Evolutionary conservation across 2,329 filamentous ascomycete genomes (phyloP).

Genomic region (Pyrenochaeta sp.): DNA sequence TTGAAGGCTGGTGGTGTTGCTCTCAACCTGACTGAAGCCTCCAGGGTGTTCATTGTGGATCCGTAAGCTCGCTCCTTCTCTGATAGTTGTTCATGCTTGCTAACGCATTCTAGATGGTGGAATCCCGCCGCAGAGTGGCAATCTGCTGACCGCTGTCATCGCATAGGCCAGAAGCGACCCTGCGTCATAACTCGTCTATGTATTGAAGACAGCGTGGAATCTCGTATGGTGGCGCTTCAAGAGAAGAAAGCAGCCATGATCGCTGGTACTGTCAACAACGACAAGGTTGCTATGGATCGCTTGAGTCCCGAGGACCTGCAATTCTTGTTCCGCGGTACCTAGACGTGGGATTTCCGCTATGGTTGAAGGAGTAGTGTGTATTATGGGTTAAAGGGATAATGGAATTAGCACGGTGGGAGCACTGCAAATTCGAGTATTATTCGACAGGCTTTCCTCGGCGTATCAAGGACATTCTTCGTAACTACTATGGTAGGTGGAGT

Average conservation of each 20-base stretch:
- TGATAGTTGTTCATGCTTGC: conserved; percentile 11
- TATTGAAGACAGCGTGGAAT: conserved; percentile 97
- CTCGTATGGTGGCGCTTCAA: conserved; percentile 91
- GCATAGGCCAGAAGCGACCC: conserved; percentile 92
- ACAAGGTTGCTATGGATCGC: conserved; percentile 90
- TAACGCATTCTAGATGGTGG: conserved; percentile 77
- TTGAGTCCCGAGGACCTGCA: conserved; percentile 91
- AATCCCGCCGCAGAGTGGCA: conserved; percentile 99
- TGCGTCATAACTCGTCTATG: conserved; percentile 94
- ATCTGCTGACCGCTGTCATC: conserved; percentile 84
- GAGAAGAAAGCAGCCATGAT: conserved; percentile 99
- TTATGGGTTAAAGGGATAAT: not conserved
- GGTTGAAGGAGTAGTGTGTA: not conserved
- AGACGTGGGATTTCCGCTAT: conserved; percentile 16
- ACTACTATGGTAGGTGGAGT: not conserved
- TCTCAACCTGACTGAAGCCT: conserved; percentile 93
- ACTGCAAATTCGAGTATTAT: not conserved
- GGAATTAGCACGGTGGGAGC: not conserved
- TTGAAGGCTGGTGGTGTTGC: conserved; percentile 96
- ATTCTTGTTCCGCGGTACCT: conserved; percentile 88
- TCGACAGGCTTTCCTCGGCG: not conserved
- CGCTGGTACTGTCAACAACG: conserved; percentile 93
- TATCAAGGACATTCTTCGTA: not conserved
- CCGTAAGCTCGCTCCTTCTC: conserved; percentile 69
- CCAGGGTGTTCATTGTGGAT: conserved; percentile 93